Evolutionary conservation across 306 rosid species (phyloP).

Genomic region (Dalbergia oliveri): DNA sequence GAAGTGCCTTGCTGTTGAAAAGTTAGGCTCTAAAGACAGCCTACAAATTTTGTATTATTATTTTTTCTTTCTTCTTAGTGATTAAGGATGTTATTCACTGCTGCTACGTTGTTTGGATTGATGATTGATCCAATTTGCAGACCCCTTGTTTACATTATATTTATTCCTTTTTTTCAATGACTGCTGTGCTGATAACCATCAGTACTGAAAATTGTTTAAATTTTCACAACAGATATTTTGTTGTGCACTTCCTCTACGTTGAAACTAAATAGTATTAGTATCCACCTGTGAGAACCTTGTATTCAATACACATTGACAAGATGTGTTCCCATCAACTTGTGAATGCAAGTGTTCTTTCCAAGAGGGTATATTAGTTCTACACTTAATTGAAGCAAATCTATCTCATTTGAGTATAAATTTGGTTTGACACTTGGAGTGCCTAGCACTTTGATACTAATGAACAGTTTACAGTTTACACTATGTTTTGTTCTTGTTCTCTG

Average conservation of each 20-base stretch:
- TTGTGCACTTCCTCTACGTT: background rate
- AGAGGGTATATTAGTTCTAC: too few relatives aligned
- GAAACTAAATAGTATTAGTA: background rate
- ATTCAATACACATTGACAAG: background rate
- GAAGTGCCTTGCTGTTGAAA: constrained; percentile 52
- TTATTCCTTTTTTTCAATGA: background rate
- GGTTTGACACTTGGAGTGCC: too few relatives aligned
- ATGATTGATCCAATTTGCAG: constrained; percentile 32
- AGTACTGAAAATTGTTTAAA: background rate
- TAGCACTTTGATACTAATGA: background rate
- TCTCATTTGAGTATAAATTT: too few relatives aligned
- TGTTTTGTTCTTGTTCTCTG: background rate
- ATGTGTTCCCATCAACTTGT: background rate
- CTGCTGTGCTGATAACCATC: background rate
- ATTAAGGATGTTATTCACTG: constrained; percentile 30
- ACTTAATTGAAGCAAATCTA: too few relatives aligned
- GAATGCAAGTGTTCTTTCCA: too few relatives aligned
- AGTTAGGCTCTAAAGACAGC: constrained; percentile 11
- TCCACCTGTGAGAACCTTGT: background rate
- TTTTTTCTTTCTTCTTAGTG: constrained; percentile 12
- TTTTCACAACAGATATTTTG: background rate
- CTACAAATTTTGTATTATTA: constrained; percentile 42
- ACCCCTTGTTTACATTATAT: constrained; percentile 18
- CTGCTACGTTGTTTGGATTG: constrained; percentile 44
- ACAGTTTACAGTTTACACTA: background rate